Base-by-base conservation (phyloP, 2,329 filamentous ascomycete species). In the Penicillium sp. region DNA sequence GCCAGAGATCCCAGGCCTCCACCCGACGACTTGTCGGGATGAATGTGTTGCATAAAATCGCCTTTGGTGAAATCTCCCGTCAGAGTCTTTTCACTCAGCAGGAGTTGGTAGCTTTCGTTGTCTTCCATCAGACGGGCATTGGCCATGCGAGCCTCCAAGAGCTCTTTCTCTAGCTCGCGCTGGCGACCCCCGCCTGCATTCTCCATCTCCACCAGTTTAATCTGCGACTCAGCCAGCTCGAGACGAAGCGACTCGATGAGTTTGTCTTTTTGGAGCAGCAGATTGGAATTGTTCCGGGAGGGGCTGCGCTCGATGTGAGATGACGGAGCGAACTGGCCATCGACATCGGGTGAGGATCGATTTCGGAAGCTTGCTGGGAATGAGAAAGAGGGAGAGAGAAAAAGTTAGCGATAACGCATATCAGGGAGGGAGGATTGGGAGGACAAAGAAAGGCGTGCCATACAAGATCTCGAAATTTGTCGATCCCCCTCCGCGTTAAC, bases 91-190 rank as follows among this genome's bases (percentile, higher is more conserved):
- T 97, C 90, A 64, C 90, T 89, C 25, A 98, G 82, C 13, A 98
- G 82, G 34, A 97, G 80, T 70, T 97, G 91, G 71, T 95, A 98
- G 71, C 90, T 95, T 71, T 98, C 93, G 63, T 97, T 97, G 70
- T 98, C 93, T 72, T 98, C 93, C 87, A 96, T 93, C 54, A 98
- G 76, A 39, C 90, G 83, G 48, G 93, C 93, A 65, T 97, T 98
- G 57, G 90, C 86, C 86, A 97, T 93, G 61, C 90, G 88, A 35
- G 89, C 85, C 65, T 97, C 91, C 71, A 96, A 83, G 45, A 97
- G 80, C 55, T 88, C 82, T 60, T 86, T 85, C 72, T 97, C 90
- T n/a, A 97, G 80, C 68, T 95, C 89, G 57, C 88, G 86, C 63
- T 95, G 75, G 27, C 87, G 84, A 39, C 89, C 90, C 45, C 90